These are phyloP conservation scores for Pleurotus djamor DNA, from an alignment of 768 basidiomycete genomes.

Conservation along the genomic window DNA sequence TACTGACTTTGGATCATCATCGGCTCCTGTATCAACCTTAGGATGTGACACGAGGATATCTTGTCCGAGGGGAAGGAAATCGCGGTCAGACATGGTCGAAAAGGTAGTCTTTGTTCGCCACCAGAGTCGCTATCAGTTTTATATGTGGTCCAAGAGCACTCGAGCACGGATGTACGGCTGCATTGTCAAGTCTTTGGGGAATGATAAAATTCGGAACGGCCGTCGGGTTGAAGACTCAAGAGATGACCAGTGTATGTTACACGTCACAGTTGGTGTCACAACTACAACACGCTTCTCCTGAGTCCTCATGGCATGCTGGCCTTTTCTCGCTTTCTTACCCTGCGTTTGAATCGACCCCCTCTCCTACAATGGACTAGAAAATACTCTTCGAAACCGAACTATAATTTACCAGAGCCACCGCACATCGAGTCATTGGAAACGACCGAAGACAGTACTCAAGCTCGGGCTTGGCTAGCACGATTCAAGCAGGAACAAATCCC, in stretches of 20 bases:
- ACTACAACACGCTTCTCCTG: no score
- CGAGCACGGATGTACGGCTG: no score
- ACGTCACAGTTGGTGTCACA: no score
- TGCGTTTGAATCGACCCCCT: not conserved
- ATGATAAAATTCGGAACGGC: not conserved
- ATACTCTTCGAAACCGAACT: not conserved
- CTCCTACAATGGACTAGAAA: not conserved
- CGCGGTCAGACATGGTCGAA: not conserved
- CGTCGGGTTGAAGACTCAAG: no score
- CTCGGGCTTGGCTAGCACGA: conserved; percentile 50
- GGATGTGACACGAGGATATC: not conserved
- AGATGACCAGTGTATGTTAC: no score
- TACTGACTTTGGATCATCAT: conserved; percentile 2
- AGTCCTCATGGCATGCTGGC: no score
- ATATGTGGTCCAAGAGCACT: no score
- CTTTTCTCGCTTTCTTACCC: no score
- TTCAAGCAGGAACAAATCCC: conserved; percentile 50
- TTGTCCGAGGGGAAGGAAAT: not conserved
- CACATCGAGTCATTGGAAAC: conserved; percentile 28
- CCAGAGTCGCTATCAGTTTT: no score
- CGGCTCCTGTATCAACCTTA: not conserved
- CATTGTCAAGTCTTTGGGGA: not conserved
- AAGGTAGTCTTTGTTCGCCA: no score
- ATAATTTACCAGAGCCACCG: conserved; percentile 41
- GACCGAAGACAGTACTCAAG: conserved; percentile 40